Conservation (phyloP, 2,329 filamentous ascomycete species). For the Cladosporium colombiae region DNA sequence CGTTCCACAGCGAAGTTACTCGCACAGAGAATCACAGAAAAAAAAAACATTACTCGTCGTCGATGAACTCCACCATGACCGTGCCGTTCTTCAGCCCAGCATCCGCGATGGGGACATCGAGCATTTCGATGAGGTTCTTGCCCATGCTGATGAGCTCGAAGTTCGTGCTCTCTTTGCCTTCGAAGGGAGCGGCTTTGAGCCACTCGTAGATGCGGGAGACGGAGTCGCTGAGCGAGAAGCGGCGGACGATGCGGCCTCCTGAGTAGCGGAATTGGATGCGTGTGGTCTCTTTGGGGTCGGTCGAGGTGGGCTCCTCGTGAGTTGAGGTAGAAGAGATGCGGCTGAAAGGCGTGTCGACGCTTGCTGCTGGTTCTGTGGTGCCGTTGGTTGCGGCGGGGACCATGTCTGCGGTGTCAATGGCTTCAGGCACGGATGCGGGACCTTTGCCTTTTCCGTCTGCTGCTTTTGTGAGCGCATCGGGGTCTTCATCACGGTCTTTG, state of each 20-base stretch:
- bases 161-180: slow-evolving; percentile 72
- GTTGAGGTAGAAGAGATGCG: slow-evolving; percentile 70
- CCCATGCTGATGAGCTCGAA: slow-evolving; percentile 92
- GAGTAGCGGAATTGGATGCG: slow-evolving; percentile 91
- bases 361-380: slow-evolving; percentile 22
- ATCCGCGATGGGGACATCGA: slow-evolving; percentile 73
- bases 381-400: slow-evolving; percentile 22
- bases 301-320: slow-evolving; percentile 72
- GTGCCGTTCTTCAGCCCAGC: slow-evolving; percentile 89
- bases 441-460: slow-evolving; percentile 39
- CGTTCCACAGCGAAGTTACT: not conserved
- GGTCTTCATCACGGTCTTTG: slow-evolving; percentile 67
- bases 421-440: slow-evolving; percentile 22
- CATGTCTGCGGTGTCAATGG: slow-evolving; percentile 35
- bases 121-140: slow-evolving; percentile 74
- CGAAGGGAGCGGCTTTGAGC: slow-evolving; percentile 85
- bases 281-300: slow-evolving; percentile 68
- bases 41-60: slow-evolving; percentile 28
- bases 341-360: slow-evolving; percentile 55
- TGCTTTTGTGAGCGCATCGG: slow-evolving; percentile 77
- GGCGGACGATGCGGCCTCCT: slow-evolving; percentile 78
- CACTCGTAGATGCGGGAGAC: slow-evolving; percentile 91
- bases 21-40: not conserved
- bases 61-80: slow-evolving; percentile 84
- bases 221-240: slow-evolving; percentile 75